Conservation (phyloP, 768 basidiomycete species). For the Arthromyces matolae region DNA sequence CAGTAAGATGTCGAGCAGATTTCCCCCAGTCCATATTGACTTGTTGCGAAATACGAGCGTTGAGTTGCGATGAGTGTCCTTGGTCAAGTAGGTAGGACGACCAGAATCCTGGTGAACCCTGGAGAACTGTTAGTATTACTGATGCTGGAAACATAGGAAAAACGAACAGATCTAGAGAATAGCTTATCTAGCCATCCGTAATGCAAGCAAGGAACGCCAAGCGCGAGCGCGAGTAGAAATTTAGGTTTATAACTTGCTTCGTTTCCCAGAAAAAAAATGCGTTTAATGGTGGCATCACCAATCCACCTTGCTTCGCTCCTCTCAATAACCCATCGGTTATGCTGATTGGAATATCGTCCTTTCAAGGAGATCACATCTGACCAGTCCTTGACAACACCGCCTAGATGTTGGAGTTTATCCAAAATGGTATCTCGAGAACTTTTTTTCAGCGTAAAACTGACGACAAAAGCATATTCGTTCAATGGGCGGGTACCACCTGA, state of each 20-base stretch:
- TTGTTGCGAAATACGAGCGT: conserved; percentile 40
- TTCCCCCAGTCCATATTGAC: conserved; percentile 48
- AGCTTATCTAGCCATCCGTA: conserved; percentile 50
- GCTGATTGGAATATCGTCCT: conserved; percentile 39
- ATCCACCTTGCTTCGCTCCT: conserved; percentile 45
- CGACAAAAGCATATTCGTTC: conserved; percentile 52
- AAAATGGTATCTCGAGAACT: conserved; percentile 36
- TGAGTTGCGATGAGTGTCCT: conserved; percentile 48
- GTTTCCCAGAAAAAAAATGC: conserved; percentile 67
- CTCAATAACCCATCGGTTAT: conserved; percentile 51
- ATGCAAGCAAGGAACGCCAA: conserved; percentile 81
- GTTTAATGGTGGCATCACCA: conserved; percentile 40
- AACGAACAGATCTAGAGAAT: conserved; percentile 27
- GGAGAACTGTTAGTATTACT: not conserved
- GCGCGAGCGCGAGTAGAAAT: conserved; percentile 74
- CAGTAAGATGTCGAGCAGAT: conserved; percentile 45
- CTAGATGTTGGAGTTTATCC: conserved; percentile 42
- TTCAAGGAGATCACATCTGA: conserved; percentile 51
- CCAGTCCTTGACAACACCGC: conserved; percentile 64
- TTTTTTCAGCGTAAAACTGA: conserved; percentile 54
- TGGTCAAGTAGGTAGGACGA: conserved; percentile 49
- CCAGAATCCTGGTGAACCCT: conserved; percentile 56
- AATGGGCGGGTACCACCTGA: conserved; percentile 35
- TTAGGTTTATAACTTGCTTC: conserved; percentile 70
- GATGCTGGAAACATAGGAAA: not conserved